Base-by-base conservation (phyloP, 805 yeast species). In the Ogataea paraovalis region DNA sequence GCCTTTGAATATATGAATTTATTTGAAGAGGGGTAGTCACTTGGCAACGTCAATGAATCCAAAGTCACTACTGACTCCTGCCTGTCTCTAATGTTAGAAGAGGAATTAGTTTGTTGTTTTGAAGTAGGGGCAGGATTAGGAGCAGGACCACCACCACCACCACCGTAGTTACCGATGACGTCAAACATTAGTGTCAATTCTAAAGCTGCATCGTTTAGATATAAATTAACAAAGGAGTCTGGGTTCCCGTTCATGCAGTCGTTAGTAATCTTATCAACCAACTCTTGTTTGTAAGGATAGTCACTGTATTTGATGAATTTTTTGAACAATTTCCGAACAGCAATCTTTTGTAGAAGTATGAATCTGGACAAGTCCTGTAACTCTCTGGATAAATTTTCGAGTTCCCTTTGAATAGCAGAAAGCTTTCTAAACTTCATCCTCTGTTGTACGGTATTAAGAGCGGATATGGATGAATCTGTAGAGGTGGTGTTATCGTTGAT, bases 271-370 rank as follows among this genome's bases (percentile, higher is more conserved):
- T 65, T 66, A 44, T 64, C 59, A 6, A 67, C 60, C 10, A 68
- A 55, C 39, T 64, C 67, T 39, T 60, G 58, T 43, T 67, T 68
- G 46, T 64, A 59, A 13, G 52, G 47, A 43, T 61, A 66, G 5
- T 56, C 55, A 45, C 72, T 71, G 57, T 79, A 71, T 58, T 79
- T 79, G 41, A 70, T 42, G 50, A 77, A 84, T 61, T 88, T 87
- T 67, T 88, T 87, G 57, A 87, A 71, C 43, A 87, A 74, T 66
- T 87, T 87, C 51, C 83, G 73, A 42, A 85, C 72, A 5, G 82
- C 95, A 2, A 88, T 81, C 58, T 83, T 82, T 60, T 87, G 96
- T 7, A 87, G 75, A 20, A 83, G 68, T 14, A 86, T 78, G 59
- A 84, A 87, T 51, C 88, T 73, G n/a, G 87, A 74, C 41, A 87